phyloP scores from a whole-genome alignment of 352 stramenopile genomes.

The Blastocystis sp. region DNA sequence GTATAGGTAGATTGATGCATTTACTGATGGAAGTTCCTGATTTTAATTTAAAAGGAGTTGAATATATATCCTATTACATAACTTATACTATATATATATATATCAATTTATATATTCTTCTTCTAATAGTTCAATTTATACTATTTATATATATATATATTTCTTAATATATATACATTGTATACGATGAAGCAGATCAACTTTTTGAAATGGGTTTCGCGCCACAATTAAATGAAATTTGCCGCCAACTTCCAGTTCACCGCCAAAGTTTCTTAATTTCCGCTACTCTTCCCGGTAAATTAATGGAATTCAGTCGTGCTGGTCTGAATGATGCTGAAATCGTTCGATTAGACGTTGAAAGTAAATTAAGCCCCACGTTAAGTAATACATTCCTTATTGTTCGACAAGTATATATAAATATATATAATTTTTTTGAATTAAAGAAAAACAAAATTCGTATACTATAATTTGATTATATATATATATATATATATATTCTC shows the following conservation, averaged over 20 bases:
- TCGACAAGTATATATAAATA: conserved; percentile 39
- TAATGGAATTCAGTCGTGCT: conserved; percentile 90
- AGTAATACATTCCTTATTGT: conserved; percentile 87
- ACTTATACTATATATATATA: conserved; percentile 33
- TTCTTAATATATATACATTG: conserved; percentile 45
- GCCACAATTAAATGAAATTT: conserved; percentile 64
- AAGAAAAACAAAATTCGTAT: conserved; percentile 62
- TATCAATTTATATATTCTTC: no score
- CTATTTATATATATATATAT: no score
- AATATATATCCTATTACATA: conserved; percentile 48
- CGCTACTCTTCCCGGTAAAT: conserved; percentile 79
- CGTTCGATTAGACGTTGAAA: conserved; percentile 87
- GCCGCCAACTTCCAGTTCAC: conserved; percentile 37
- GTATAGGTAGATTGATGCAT: conserved; percentile 61
- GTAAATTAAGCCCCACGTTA: conserved; percentile 87
- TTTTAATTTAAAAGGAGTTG: conserved; percentile 68
- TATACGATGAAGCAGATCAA: conserved; percentile 95
- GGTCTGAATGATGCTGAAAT: conserved; percentile 83
- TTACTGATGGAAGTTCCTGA: conserved; percentile 59
- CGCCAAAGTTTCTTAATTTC: conserved; percentile 73
- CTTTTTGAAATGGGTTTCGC: conserved; percentile 99
- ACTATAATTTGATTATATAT: no score
- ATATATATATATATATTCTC: no score
- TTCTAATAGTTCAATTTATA: no score
- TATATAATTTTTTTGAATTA: conserved; percentile 44